phyloP scores from a whole-genome alignment of 768 basidiomycete species.

The Kwoniella mangroviensis region DNA sequence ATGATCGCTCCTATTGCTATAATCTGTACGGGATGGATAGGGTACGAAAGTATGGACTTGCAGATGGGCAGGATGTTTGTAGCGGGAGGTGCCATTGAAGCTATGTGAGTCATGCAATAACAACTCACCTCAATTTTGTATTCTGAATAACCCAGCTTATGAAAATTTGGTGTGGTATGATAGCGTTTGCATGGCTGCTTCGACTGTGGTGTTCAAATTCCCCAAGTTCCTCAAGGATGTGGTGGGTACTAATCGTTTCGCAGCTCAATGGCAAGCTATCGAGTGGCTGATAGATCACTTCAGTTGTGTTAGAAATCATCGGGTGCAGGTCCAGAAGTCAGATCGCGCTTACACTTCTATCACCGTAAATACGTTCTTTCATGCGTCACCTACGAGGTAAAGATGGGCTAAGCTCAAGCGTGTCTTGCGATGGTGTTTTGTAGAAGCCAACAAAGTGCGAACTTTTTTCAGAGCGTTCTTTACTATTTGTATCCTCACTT shows the following conservation, averaged over 20 bases:
- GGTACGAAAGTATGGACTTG: constrained; percentile 9
- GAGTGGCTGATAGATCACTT: not conserved
- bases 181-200: constrained; percentile 32
- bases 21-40: constrained; percentile 22
- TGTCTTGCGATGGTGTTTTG: too few relatives aligned
- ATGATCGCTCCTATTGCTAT: constrained; percentile 18
- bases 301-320: constrained; percentile 27
- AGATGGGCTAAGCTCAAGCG: too few relatives aligned
- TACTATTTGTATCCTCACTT: constrained; percentile 16
- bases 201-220: constrained; percentile 36
- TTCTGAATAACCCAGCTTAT: too few relatives aligned
- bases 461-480: constrained; percentile 41
- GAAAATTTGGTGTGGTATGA: not conserved
- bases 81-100: constrained; percentile 28
- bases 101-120: constrained; percentile 30
- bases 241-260: constrained; percentile 12
- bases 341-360: constrained; percentile 44
- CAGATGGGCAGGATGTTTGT: constrained; percentile 33
- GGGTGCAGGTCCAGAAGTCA: constrained; percentile 46
- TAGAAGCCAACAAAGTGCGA: constrained; percentile 45
- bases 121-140: not conserved
- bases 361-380: too few relatives aligned
- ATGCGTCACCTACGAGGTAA: too few relatives aligned
- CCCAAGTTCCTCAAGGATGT: constrained; percentile 43
- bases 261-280: too few relatives aligned